Evolutionary conservation across 306 rosid genomes (phyloP), one percentile per base, ranked within the genome.

Genomic region (Astragalus membranaceus): DNA sequence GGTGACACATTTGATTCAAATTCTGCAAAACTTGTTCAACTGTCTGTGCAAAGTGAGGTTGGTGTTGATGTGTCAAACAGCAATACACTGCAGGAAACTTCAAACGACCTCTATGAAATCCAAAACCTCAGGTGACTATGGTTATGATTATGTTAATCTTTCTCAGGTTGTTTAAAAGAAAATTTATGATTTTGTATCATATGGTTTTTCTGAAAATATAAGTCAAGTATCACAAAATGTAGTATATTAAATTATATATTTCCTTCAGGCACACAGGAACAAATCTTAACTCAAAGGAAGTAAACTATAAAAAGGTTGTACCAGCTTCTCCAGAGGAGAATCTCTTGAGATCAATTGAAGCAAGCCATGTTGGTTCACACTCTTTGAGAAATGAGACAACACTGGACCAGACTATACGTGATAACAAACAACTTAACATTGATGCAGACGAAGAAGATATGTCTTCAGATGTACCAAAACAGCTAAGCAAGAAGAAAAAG

Each of bases 261-360:
- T 49, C 26, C 8, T 79, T 67, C 88, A 89, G 97, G 79, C 85
- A 16, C 26, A 69, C 79, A 7, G 78, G 79, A 79, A 63, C 79
- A 43, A 82, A 79, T 85, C 78, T 81, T 14, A 78, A 58, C 63
- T 26, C 54, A 7, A 87, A 79, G 77, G 99, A 91, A 58, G 84
- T 75, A 55, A 79, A 80, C 79, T 84, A 74, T 50, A 87, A 76
- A 80, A 87, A 81, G 81, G 73, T 91, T 53, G 91, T 82, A 62
- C 92, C 91, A 29, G 80, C 89, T 78, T 87, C 89, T 29, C 83
- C 76, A 7, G 84, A 81, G 66, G 85, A 75, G 75, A 73, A 75
- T 69, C 65, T 59, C 54, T 75, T 80, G 33, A 63, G 65, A 62
- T 66, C 80, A 10, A 58, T 47, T 41, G 85, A 82, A 44, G 73